Conservation (phyloP, 2,329 filamentous ascomycete species). For the Pseudopithomyces chartarum region DNA sequence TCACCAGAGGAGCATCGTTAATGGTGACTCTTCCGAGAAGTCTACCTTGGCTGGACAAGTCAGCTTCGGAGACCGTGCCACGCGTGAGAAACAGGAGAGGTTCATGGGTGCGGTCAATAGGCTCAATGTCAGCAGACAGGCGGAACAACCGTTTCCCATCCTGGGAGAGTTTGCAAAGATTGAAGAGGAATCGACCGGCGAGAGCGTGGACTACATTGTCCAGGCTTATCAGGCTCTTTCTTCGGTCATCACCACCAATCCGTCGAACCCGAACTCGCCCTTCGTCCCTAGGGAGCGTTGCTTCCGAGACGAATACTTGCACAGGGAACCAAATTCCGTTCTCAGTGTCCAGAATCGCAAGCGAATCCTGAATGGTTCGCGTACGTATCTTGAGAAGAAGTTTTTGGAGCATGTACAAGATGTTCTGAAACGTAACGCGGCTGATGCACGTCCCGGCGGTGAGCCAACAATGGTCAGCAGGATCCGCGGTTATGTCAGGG, state of each 20-base stretch:
- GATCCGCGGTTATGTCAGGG: conserved; percentile 87
- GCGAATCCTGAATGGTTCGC: conserved; percentile 79
- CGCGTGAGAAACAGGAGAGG: conserved; percentile 82
- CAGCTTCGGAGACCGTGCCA: conserved; percentile 73
- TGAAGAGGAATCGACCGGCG: conserved; percentile 71
- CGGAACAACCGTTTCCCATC: conserved; percentile 71
- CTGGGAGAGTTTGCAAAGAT: conserved; percentile 76
- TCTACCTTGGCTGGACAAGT: conserved; percentile 52
- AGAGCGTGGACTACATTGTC: conserved; percentile 74
- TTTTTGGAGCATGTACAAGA: conserved; percentile 80
- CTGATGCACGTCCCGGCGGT: conserved; percentile 87
- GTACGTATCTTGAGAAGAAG: conserved; percentile 76
- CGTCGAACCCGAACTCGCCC: conserved; percentile 69
- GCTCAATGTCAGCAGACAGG: conserved; percentile 74
- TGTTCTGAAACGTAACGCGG: conserved; percentile 79
- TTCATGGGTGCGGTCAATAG: conserved; percentile 79
- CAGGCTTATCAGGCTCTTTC: conserved; percentile 84
- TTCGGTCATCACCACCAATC: conserved; percentile 57
- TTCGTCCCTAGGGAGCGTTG: conserved; percentile 72
- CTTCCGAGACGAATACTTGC: conserved; percentile 77
- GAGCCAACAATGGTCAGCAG: conserved; percentile 87
- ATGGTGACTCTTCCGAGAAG: conserved; percentile 67
- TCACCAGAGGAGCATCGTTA: conserved; percentile 64
- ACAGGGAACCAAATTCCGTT: conserved; percentile 70
- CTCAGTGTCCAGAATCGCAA: conserved; percentile 72